Base-by-base conservation (phyloP, 345 rosid genomes). In the Citrus glauca region DNA sequence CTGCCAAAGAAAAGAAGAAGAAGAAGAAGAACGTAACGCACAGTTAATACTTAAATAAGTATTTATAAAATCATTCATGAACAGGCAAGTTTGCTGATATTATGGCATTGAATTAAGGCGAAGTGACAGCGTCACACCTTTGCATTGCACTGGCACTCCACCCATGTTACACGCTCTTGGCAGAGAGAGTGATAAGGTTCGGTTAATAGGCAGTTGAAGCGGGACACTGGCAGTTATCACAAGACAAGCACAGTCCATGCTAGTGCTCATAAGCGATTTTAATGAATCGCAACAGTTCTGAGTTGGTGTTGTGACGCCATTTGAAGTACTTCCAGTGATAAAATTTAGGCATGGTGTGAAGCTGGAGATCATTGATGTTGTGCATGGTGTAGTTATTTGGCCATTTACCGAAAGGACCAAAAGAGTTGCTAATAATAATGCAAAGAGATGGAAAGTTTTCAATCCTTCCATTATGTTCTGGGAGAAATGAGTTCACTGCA, bases 341-440 rank as follows among this genome's bases (percentile, higher is more conserved):
- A 86, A 95, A 71, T 87, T 93, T 68, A 92, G 72, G 85, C 97
- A 95, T 10, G 98, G 99, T 2, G 97, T 87, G 87, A 95, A 95
- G 78, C 74, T 90, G 55, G 91, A 73, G 83, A 93, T 85, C 98
- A 90, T 84, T 27, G 98, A 89, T 45, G 86, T 8, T 30, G 94
- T 90, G 90, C 99, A 93, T 7, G 98, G 94, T 11, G 97, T 91
- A 64, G 79, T 89, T 38, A 93, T 87, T 82, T 95, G 98, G 42
- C 93, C 93, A 2, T 77, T 78, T 33, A 81, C 87, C 16, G 86
- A 80, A 78, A 87, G 64, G 33, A 85, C 60, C 1, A 77, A 60
- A 40, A 87, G 67, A 9, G 53, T 42, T 16, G 72, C 59, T 77
- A 85, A 33, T 75, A 85, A 8, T 72, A 69, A 50, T 45, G 85